Evolutionary conservation across 495 filamentous ascomycete species (phyloP).

Genomic region (Penicillium bovifimosum): DNA sequence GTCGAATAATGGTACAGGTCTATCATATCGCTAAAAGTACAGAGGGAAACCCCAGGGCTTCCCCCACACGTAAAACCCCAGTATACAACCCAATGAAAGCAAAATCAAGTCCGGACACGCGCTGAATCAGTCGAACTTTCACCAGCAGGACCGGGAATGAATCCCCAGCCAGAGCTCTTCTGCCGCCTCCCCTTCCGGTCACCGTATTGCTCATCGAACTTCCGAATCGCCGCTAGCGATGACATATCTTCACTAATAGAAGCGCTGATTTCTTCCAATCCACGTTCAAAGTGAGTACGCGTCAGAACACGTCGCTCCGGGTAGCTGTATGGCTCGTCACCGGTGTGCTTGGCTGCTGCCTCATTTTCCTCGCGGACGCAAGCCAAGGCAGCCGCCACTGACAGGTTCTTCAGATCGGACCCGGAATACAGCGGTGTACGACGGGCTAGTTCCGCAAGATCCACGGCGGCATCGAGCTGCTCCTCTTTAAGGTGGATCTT

Average conservation of each 20-base stretch:
- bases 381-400: conserved; percentile 82
- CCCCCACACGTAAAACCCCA: neutral
- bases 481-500: conserved; percentile 82
- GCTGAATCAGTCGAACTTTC: conserved; percentile 28
- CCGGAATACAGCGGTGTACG: conserved; percentile 91
- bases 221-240: conserved; percentile 73
- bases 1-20: conserved; percentile 31
- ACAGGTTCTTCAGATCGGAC: conserved; percentile 92
- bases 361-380: conserved; percentile 83
- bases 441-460: conserved; percentile 61
- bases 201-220: conserved; percentile 95
- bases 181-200: conserved; percentile 71
- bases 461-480: conserved; percentile 59
- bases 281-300: conserved; percentile 71
- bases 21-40: conserved; percentile 28
- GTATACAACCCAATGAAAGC: neutral
- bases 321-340: conserved; percentile 49
- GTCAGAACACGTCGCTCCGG: conserved; percentile 62
- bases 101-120: conserved; percentile 37
- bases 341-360: conserved; percentile 47
- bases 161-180: conserved; percentile 48
- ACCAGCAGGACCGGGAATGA: conserved; percentile 25
- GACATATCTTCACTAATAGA: conserved; percentile 95
- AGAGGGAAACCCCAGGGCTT: neutral
- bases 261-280: conserved; percentile 82